Conservation (phyloP, 129 eudicot genomes). For the Flaveria linearis region DNA sequence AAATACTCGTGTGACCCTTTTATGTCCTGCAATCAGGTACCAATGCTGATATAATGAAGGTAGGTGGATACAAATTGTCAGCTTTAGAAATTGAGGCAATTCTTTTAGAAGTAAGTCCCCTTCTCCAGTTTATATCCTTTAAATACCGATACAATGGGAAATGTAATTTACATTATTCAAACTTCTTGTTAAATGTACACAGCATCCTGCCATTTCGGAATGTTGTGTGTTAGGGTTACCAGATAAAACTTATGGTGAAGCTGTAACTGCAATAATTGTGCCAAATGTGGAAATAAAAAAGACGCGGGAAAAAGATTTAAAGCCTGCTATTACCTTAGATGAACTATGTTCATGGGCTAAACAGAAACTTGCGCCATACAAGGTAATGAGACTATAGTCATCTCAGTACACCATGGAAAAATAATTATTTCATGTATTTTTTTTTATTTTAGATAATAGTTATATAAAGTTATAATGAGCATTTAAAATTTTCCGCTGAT, state of each 20-base stretch:
- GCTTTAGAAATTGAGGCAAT: slow-evolving; percentile 97
- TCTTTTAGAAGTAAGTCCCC: slow-evolving; percentile 69
- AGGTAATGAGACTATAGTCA: slow-evolving; percentile 47
- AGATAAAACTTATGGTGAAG: slow-evolving; percentile 86
- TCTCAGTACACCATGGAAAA: neutral
- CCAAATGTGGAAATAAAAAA: slow-evolving; percentile 59
- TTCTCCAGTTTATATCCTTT: neutral
- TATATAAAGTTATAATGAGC: neutral
- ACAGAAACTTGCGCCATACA: slow-evolving; percentile 95
- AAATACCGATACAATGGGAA: neutral
- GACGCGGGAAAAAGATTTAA: slow-evolving; percentile 54
- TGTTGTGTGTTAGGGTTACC: slow-evolving; percentile 95
- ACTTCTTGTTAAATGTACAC: slow-evolving; percentile 32
- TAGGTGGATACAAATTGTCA: slow-evolving; percentile 95
- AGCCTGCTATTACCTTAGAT: slow-evolving; percentile 73
- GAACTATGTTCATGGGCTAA: slow-evolving; percentile 84
- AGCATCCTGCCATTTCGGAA: slow-evolving; percentile 89
- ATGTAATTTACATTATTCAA: slow-evolving; percentile 3
- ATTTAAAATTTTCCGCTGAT: neutral
- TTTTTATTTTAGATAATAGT: neutral
- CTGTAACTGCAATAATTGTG: slow-evolving; percentile 77
- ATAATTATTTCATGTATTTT: neutral
- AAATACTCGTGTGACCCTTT: neutral
- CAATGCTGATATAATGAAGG: slow-evolving; percentile 98
- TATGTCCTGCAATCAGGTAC: slow-evolving; percentile 56